Evolutionary conservation across 768 basidiomycete species (phyloP).

Genomic region (Amanita inopinata): DNA sequence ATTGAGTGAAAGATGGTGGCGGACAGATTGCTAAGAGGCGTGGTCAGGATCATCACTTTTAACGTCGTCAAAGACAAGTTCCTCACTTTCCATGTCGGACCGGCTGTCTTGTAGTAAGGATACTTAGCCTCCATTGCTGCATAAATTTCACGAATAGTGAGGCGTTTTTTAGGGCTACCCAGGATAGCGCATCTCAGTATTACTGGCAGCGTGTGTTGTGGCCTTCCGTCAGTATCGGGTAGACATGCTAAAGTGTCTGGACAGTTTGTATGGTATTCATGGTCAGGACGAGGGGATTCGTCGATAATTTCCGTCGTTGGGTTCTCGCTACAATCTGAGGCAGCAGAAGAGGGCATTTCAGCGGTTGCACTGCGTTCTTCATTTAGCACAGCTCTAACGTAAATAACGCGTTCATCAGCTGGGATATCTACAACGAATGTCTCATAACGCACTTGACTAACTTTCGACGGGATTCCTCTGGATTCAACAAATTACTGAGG

Average conservation of each 20-base stretch:
- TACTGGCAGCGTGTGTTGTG: conserved; percentile 78
- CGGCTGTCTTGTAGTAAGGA: conserved; percentile 70
- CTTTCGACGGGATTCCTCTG: conserved; percentile 30
- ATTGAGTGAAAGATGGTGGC: conserved; percentile 77
- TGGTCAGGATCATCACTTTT: background rate
- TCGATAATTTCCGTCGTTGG: conserved; percentile 21
- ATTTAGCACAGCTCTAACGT: conserved; percentile 7
- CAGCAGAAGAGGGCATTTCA: conserved; percentile 26
- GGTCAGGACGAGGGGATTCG: conserved; percentile 16
- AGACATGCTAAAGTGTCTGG: conserved; percentile 71
- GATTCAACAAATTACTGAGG: conserved; percentile 48
- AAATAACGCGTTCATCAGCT: background rate
- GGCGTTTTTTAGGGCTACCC: conserved; percentile 61
- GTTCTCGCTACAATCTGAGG: conserved; percentile 23
- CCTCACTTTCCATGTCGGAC: conserved; percentile 76
- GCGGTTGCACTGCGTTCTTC: conserved; percentile 15
- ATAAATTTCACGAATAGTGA: conserved; percentile 81
- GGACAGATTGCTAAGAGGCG: conserved; percentile 65
- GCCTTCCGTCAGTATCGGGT: conserved; percentile 68
- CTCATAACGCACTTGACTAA: conserved; percentile 30
- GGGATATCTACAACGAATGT: background rate
- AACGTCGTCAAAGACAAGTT: background rate
- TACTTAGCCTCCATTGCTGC: conserved; percentile 84
- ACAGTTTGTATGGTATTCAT: conserved; percentile 64
- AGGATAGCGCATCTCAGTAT: conserved; percentile 80